A percentile compares a stretch with the other conserved stretches of the same genome.
phyloP scores from a whole-genome alignment of 768 basidiomycete species.

The Auriscalpium vulgare region DNA sequence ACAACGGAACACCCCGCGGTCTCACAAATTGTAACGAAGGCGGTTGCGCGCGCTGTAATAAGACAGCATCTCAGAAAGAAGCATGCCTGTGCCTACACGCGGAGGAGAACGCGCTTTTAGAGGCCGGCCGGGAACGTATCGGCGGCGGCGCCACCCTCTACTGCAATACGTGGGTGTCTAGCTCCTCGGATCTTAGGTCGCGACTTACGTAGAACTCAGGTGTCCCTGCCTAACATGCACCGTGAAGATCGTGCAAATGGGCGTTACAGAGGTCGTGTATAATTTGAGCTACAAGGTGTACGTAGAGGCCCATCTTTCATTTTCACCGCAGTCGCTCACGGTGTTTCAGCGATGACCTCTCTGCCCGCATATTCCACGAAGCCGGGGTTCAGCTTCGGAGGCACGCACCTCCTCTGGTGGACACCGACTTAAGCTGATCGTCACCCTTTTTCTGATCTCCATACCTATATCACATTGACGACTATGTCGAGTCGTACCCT shows the following conservation, averaged over 20 bases:
- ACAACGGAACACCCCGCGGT: slow-evolving; percentile 94
- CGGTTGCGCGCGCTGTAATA: slow-evolving; percentile 79
- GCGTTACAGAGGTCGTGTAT: slow-evolving; percentile 88
- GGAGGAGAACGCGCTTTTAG: slow-evolving; percentile 93
- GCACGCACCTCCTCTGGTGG: slow-evolving; percentile 40
- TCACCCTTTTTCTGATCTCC: background rate
- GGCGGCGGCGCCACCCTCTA: slow-evolving; percentile 80
- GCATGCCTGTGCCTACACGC: slow-evolving; percentile 96
- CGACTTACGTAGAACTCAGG: slow-evolving; percentile 32
- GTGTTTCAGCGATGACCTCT: slow-evolving; percentile 63
- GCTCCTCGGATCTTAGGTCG: background rate
- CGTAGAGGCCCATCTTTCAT: slow-evolving; percentile 22
- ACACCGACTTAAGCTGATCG: background rate
- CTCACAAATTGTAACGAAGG: slow-evolving; percentile 87
- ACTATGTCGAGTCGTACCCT: background rate
- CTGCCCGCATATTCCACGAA: slow-evolving; percentile 67
- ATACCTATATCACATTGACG: background rate
- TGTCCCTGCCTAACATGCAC: slow-evolving; percentile 97
- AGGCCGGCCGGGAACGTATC: slow-evolving; percentile 89
- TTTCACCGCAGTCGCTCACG: background rate
- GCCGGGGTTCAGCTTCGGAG: slow-evolving; percentile 78
- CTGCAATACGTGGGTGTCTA: slow-evolving; percentile 83
- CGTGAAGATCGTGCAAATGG: slow-evolving; percentile 94
- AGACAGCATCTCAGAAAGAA: slow-evolving; percentile 40
- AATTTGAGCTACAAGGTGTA: slow-evolving; percentile 94